Evolutionary conservation across 2,329 filamentous ascomycete genomes (phyloP).

Genomic region (Dactylonectria estremocensis): DNA sequence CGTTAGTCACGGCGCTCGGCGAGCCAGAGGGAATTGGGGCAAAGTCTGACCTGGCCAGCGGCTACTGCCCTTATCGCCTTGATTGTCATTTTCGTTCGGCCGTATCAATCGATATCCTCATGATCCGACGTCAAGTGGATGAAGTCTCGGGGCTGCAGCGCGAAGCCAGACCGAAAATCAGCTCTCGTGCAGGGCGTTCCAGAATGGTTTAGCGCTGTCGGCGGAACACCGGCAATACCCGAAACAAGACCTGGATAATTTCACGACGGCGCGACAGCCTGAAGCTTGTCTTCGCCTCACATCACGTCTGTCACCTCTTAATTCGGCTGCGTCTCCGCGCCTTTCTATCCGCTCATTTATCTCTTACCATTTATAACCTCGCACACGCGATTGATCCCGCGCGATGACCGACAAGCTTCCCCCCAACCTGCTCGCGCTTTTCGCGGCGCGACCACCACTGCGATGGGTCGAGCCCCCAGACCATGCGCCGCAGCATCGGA

Average conservation of each 20-base stretch:
- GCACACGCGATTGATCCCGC: slow-evolving; percentile 44
- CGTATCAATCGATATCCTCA: slow-evolving; percentile 48
- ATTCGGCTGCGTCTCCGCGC: slow-evolving; percentile 31
- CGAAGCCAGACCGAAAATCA: slow-evolving; percentile 46
- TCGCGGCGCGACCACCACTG: slow-evolving; percentile 92
- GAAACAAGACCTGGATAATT: slow-evolving; percentile 43
- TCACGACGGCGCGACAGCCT: slow-evolving; percentile 44
- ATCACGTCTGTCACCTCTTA: slow-evolving; percentile 30
- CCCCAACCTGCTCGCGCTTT: slow-evolving; percentile 91
- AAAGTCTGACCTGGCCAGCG: slow-evolving; percentile 64
- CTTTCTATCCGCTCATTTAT: slow-evolving; percentile 31
- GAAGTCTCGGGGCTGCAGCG: slow-evolving; percentile 38
- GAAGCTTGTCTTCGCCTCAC: slow-evolving; percentile 25
- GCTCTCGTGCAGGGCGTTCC: slow-evolving; percentile 35
- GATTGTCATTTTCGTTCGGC: slow-evolving; percentile 67
- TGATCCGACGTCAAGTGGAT: slow-evolving; percentile 41
- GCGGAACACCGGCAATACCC: slow-evolving; percentile 42
- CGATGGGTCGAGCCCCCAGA: slow-evolving; percentile 90
- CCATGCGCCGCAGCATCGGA: slow-evolving; percentile 85
- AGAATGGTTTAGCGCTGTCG: slow-evolving; percentile 46
- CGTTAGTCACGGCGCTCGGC: slow-evolving; percentile 34
- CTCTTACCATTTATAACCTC: slow-evolving; percentile 12
- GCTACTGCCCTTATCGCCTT: slow-evolving; percentile 68
- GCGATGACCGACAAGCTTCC: slow-evolving; percentile 97
- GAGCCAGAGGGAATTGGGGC: background rate